Evolutionary conservation across 352 stramenopile genomes (phyloP), one percentile per base, ranked within the genome.

Genomic region (Pythium chondricola): DNA sequence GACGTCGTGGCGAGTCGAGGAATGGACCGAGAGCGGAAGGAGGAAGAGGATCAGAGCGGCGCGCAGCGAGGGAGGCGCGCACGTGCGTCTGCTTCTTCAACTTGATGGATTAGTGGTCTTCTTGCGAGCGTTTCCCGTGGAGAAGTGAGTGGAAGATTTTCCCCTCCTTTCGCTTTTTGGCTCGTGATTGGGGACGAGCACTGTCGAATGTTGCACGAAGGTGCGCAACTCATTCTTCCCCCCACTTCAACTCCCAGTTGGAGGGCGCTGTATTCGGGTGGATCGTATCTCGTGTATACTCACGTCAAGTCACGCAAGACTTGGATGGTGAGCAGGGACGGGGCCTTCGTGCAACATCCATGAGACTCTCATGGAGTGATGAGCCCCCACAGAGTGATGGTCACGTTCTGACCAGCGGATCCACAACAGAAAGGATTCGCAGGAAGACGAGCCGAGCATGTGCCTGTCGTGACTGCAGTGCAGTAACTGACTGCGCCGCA

Each of bases 141-240:
- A 22, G 33, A 52, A 52, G 46, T 52, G 46, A 38, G 22, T 22
- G 25, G 26, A 47, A 35, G 41, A 47, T 37, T 47, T 56, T 43
- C 8, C 27, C 48, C n/a, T 50, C 38, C 22, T 31, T 56, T 24
- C 31, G 17, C 49, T 48, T 43, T 22, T 41, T 44, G 26, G 13
- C 29, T 8, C 21, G 40, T 46, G 42, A 44, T 31, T 42, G 13
- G 35, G 20, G 39, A 48, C 35, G 36, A 42, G 24, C 32, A 25
- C 17, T 13, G 9, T 1, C 44, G 56, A 59, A 64, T 32, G 56
- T 64, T 26, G 22, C 26, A 40, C 29, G 48, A 64, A 48, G 49
- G 40, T 50, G 31, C 50, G 17, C 17, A 2, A 11, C 11, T 17
- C 18, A 17, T 14, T 14, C 16, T 31, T 25, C 13, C 9, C 36